phyloP scores from a whole-genome alignment of 1,284 basidiomycete species.

The Rhodotorula sp. region DNA sequence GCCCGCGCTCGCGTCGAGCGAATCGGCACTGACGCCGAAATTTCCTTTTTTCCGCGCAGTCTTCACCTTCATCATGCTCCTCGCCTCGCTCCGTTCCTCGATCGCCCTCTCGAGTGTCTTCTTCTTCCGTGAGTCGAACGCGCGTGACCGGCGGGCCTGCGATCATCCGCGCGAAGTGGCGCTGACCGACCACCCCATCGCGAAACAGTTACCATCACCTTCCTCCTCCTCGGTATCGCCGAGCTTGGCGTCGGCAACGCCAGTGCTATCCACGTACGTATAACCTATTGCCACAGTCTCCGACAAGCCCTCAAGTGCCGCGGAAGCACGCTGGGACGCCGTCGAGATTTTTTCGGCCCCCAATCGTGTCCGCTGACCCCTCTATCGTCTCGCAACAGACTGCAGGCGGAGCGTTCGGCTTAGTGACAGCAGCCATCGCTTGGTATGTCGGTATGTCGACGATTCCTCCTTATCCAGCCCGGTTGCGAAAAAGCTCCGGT shows the following conservation, averaged over 20 bases:
- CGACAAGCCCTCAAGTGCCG: too few species aligned
- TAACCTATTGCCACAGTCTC: too few species aligned
- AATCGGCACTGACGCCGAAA: neutral
- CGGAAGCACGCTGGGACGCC: too few species aligned
- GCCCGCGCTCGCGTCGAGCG: neutral
- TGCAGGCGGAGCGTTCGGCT: neutral
- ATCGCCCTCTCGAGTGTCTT: conserved; percentile 64
- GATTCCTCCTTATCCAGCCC: too few species aligned
- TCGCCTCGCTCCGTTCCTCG: conserved; percentile 66
- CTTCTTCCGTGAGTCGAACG: conserved; percentile 60
- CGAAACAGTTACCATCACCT: conserved; percentile 19
- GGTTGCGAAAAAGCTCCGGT: too few species aligned
- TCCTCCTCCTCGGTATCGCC: conserved; percentile 35
- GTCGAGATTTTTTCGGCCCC: too few species aligned
- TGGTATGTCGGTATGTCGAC: conserved; percentile 49
- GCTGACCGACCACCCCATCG: too few species aligned
- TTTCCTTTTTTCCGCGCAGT: conserved; percentile 59
- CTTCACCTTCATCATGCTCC: conserved; percentile 58
- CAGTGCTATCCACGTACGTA: conserved; percentile 35
- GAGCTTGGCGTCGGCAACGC: conserved; percentile 44
- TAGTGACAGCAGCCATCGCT: conserved; percentile 48
- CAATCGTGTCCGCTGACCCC: neutral
- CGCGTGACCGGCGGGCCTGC: too few species aligned
- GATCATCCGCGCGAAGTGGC: conserved; percentile 12
- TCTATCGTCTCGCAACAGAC: neutral